These are phyloP conservation scores for Acanthamoeba sp. DNA, from an alignment of 208 protist genomes.

Conservation along the genomic window DNA sequence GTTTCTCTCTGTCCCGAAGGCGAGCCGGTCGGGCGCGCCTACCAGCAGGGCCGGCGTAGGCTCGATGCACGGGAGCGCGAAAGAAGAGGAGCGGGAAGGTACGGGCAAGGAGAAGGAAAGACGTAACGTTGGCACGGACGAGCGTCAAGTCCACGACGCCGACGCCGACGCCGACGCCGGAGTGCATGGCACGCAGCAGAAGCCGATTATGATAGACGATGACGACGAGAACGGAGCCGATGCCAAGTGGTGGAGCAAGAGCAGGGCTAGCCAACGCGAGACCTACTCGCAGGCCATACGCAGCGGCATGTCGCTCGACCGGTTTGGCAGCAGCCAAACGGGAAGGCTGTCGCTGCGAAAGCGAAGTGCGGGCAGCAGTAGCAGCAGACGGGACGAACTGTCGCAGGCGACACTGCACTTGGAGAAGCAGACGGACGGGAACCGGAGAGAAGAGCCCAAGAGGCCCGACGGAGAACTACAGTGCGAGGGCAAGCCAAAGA, in stretches of 20 bases:
- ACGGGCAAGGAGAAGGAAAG: not conserved
- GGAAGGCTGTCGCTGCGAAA: not conserved
- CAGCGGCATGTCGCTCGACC: not conserved
- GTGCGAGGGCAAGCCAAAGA: not conserved
- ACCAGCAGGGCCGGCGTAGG: too few species aligned
- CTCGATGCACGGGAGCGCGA: too few species aligned
- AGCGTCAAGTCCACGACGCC: not conserved
- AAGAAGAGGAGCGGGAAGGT: not conserved
- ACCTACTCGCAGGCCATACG: not conserved
- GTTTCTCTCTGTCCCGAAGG: too few species aligned
- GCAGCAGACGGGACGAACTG: not conserved
- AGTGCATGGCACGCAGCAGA: not conserved
- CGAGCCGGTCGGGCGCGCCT: too few species aligned
- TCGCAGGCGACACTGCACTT: not conserved
- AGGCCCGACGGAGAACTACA: not conserved
- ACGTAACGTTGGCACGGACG: not conserved
- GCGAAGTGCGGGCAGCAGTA: not conserved
- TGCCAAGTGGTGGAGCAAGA: not conserved
- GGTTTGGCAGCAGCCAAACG: not conserved
- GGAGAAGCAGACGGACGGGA: not conserved
- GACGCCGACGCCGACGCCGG: not conserved
- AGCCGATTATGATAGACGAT: constrained; percentile 33
- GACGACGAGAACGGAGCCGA: not conserved
- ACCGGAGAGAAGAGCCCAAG: not conserved
- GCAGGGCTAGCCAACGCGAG: not conserved